A percentile compares a stretch with the other conserved stretches of the same genome.
phyloP scores from a whole-genome alignment of 2,329 filamentous ascomycete species.

The Talaromyces sp. region DNA sequence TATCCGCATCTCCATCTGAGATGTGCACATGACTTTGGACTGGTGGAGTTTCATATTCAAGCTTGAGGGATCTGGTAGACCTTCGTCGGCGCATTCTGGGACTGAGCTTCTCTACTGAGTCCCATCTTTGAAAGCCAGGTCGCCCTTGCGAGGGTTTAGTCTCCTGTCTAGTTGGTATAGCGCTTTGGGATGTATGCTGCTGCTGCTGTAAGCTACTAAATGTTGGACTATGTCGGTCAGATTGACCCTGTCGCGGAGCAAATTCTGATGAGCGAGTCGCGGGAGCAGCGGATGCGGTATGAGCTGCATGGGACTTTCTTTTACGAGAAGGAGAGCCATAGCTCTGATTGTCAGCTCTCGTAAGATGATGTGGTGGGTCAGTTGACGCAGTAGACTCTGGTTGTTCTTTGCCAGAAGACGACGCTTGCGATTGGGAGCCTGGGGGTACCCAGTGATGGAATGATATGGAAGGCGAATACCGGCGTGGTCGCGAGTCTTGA shows the following conservation, averaged over 20 bases:
- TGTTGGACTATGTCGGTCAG: background rate
- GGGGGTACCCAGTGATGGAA: conserved; percentile 19
- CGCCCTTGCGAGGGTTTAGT: background rate
- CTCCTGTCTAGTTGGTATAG: background rate
- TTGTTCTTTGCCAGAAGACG: background rate
- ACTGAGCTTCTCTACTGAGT: background rate
- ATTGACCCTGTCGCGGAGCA: background rate
- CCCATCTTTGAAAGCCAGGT: background rate
- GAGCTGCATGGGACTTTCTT: conserved; percentile 9
- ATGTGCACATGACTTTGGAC: background rate
- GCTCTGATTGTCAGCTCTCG: background rate
- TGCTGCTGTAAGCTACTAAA: background rate
- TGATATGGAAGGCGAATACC: conserved; percentile 7
- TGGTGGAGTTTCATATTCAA: background rate
- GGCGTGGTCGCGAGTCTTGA: conserved; percentile 1
- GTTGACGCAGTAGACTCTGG: background rate
- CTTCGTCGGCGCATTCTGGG: background rate
- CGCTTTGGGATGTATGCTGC: too few species aligned
- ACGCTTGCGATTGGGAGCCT: background rate
- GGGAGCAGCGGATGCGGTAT: conserved; percentile 2
- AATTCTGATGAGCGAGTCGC: background rate
- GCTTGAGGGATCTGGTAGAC: too few species aligned
- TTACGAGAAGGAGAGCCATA: conserved; percentile 8
- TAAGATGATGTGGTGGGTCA: background rate
- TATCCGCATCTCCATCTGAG: background rate